phyloP scores from a whole-genome alignment of 257 asterid species.

The Agastache rugosa region DNA sequence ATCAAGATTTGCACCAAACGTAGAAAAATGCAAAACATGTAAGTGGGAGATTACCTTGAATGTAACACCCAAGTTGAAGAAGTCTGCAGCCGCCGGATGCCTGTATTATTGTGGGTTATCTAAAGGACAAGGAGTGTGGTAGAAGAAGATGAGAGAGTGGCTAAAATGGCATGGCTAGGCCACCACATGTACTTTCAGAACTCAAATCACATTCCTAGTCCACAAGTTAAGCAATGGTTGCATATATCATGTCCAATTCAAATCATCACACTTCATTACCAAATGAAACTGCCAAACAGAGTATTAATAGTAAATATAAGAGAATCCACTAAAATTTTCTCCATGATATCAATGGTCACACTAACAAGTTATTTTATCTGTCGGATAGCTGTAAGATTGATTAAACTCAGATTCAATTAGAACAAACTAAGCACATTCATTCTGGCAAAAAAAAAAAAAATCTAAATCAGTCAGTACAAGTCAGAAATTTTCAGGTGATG shows the following conservation, averaged over 20 bases:
- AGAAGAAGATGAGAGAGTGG: slow-evolving; percentile 43
- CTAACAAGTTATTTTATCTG: not conserved
- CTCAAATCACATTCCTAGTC: slow-evolving; percentile 15
- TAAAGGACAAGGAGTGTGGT: slow-evolving; percentile 32
- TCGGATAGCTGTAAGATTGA: not conserved
- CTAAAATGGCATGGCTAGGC: slow-evolving; percentile 37
- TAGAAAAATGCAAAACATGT: not conserved
- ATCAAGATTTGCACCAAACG: not conserved
- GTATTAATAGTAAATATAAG: not conserved
- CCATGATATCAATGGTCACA: not conserved
- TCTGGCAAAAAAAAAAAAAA: not conserved
- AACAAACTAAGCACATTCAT: not conserved
- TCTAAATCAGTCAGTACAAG: not conserved
- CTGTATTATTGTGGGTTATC: slow-evolving; percentile 44
- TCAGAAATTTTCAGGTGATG: not conserved
- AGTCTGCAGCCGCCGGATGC: slow-evolving; percentile 51
- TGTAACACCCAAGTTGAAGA: slow-evolving; percentile 62
- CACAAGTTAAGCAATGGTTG: not conserved
- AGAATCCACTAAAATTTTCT: not conserved
- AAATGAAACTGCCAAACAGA: not conserved
- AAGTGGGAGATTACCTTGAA: slow-evolving; percentile 46
- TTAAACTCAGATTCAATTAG: not conserved
- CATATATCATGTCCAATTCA: not conserved
- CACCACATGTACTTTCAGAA: not conserved
- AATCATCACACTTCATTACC: not conserved